Evolutionary conservation across 495 filamentous ascomycete species (phyloP), one percentile per base, ranked within the genome.

Genomic region (Lasiosphaeriaceae sp.): DNA sequence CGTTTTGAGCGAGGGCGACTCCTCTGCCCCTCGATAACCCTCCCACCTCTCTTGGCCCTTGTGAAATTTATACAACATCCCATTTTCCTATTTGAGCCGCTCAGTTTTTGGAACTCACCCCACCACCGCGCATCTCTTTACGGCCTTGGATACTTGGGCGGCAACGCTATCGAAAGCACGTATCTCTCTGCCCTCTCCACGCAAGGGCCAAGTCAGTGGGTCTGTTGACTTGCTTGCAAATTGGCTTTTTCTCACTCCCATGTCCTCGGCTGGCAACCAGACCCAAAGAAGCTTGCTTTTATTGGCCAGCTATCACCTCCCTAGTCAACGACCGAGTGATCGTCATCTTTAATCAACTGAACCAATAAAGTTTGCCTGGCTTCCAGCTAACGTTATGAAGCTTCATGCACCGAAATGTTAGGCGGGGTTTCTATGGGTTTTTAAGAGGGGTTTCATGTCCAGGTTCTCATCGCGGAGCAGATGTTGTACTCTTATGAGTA

Each of bases 11-110:
- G 48, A 47, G 52, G 23, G n/a, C 34, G 21, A 14, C 20, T 34
- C 26, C 29, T 29, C 21, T 48, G 34, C n/a, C 43, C 16, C n/a
- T 17, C 39, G 16, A 43, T 50, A 29, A 22, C n/a, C n/a, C 24
- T 35, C 54, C 22, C 12, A 35, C 29, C 23, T 19, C 16, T 37
- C 39, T 47, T 35, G 6, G 41, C 19, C 52, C 41, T 22, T 55
- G 52, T 55, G 52, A 47, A 26, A 4, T 17, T 23, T 47, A 47
- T 46, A 54, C 11, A 45, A 16, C 17, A 47, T 20, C 46, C 47
- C 43, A 39, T 47, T 55, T 22, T 47, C 8, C 43, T 55, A 23
- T 37, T 31, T 9, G 26, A 31, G 16, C 43, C 34, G 22, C 17
- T 35, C 12, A 16, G n/a, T 43, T 17, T 9, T 2, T 17, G 39